These are phyloP conservation scores for Ailanthus altissimus DNA, from an alignment of 345 rosid species.

Conservation along the genomic window DNA sequence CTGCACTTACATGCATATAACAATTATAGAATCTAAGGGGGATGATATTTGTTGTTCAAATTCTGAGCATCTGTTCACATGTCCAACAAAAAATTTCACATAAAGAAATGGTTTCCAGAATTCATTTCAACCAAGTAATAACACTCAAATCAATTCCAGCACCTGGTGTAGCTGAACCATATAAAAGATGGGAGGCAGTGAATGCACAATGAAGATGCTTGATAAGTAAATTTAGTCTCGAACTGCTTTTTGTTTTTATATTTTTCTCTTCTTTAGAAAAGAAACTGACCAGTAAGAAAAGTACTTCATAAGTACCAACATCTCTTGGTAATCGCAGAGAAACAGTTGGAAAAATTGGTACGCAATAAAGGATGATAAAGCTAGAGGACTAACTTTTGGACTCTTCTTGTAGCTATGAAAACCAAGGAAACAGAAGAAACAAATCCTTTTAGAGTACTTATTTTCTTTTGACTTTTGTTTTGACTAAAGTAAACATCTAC, in stretches of 20 bases:
- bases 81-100: neutral
- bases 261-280: neutral
- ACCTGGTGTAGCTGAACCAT: neutral
- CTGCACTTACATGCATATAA: neutral
- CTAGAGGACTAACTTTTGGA: neutral
- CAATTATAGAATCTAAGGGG: neutral
- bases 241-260: neutral
- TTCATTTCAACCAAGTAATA: neutral
- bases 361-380: neutral
- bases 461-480: no score
- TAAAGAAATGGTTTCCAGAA: neutral
- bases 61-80: neutral
- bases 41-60: neutral
- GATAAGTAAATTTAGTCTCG: neutral
- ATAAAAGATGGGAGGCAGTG: neutral
- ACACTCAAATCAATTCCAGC: neutral
- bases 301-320: neutral
- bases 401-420: neutral
- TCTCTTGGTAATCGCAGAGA: neutral
- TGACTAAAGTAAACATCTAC: neutral
- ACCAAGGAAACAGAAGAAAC: neutral
- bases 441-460: no score
- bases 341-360: neutral
- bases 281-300: no score
- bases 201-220: neutral